These are phyloP conservation scores for Fraxinus quadrangulata DNA, from an alignment of 257 asterid species.

Conservation along the genomic window DNA sequence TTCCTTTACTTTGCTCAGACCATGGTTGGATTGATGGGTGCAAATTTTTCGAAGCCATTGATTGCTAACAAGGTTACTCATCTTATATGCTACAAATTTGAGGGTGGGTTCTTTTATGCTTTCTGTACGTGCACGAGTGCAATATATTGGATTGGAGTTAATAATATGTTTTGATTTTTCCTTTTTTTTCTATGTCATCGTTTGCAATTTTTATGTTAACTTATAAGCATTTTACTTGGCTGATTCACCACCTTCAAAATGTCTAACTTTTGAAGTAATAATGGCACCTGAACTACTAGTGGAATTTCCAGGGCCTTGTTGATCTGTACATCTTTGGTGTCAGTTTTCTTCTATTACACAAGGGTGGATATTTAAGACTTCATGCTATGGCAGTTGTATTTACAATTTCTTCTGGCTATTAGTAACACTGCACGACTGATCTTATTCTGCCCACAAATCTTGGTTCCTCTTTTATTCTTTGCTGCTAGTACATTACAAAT, in stretches of 20 bases:
- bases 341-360: neutral
- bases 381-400: neutral
- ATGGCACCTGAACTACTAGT: neutral
- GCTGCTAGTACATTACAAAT: neutral
- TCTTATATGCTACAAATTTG: constrained; percentile 93
- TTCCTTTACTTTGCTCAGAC: constrained; percentile 40
- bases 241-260: neutral
- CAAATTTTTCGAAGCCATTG: constrained; percentile 81
- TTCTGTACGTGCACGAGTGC: neutral
- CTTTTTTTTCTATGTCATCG: neutral
- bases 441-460: neutral
- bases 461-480: neutral
- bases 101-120: constrained; percentile 54
- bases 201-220: neutral
- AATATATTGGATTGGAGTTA: neutral
- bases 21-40: constrained; percentile 95
- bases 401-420: neutral
- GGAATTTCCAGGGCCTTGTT: neutral
- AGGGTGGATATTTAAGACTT: neutral
- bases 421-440: neutral
- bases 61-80: constrained; percentile 79
- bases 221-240: neutral
- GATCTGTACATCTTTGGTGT: neutral
- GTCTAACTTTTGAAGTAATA: neutral
- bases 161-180: neutral